Conservation (phyloP, 2,329 filamentous ascomycete species). For the Colletotrichum tropicale region DNA sequence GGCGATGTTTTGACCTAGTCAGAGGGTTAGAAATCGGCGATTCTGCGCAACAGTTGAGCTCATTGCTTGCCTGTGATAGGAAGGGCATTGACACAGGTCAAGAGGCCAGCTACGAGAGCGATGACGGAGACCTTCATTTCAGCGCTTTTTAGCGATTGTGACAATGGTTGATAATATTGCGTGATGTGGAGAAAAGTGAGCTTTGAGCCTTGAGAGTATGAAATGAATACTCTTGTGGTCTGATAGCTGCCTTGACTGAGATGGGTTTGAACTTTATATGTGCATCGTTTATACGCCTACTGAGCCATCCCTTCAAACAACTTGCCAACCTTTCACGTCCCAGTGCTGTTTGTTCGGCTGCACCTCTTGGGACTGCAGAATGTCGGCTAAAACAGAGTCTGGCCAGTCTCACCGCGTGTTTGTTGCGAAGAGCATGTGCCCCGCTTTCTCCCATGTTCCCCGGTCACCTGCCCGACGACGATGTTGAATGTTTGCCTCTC, state of each 20-base stretch:
- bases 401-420: neutral
- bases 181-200: rapidly evolving
- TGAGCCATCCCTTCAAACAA: rapidly evolving
- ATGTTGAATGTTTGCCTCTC: neutral
- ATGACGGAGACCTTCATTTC: neutral
- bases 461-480: neutral
- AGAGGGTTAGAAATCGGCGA: rapidly evolving
- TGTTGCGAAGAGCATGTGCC: neutral
- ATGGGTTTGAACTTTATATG: neutral
- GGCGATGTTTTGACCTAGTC: rapidly evolving
- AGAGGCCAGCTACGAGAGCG: neutral
- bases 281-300: neutral
- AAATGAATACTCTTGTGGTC: neutral
- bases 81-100: neutral
- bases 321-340: rapidly evolving
- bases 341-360: neutral
- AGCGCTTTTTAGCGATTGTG: neutral
- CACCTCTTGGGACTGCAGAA: neutral
- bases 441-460: neutral
- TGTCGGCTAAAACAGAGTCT: neutral
- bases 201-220: neutral
- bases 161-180: rapidly evolving
- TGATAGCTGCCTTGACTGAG: neutral
- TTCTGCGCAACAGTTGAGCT: rapidly evolving
- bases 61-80: neutral